Base-by-base conservation (phyloP, 441 rosid genomes). In the Erysimum cheiri region DNA sequence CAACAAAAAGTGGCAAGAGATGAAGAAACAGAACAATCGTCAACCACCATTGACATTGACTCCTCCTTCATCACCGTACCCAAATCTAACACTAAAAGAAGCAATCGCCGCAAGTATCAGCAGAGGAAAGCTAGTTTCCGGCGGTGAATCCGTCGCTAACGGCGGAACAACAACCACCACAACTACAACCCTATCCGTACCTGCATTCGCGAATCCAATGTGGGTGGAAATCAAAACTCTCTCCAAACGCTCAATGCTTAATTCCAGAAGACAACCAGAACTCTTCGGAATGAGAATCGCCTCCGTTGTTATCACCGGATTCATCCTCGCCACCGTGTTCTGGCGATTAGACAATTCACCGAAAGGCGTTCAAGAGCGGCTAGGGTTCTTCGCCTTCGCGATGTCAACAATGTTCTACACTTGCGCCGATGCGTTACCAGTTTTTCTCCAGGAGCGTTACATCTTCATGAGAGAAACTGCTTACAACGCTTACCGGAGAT, bases 381-480 rank as follows among this genome's bases (percentile, higher is more conserved):
- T 91, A 29, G 97, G 96, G 1, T 87, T 91, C 69, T 82, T 91
- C 75, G 97, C 97, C 0, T 91, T 91, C 64, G 97, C 93, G 2
- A 88, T 88, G 95, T 91, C 97, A 0, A 91, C 97, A 1, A 91
- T 91, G 17, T 91, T 85, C 82, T 91, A 89, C 85, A 86, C 96
- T 1, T 91, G 97, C 67, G 90, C 93, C 1, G 96, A 91, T 5
- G 92, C 97, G 0, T 87, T 89, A 1, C 96, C 97, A 0, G 93
- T 87, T 2, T 91, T 91, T 22, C 88, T 91, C 55, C 93, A 89
- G 67, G 93, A 91, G 54, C 74, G 96, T 50, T 87, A 91, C 75
- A 91, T 91, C 60, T 91, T 89, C 90, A 85, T 91, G 88, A 80
- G 97, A 60, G 97, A 91, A 69, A 91, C 97, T 0, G 90, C 97